Percentiles rank a stretch among this genome's conserved stretches.
These are phyloP conservation scores for Psilocybe tampanensis DNA, from an alignment of 768 basidiomycete species.

Conservation along the genomic window DNA sequence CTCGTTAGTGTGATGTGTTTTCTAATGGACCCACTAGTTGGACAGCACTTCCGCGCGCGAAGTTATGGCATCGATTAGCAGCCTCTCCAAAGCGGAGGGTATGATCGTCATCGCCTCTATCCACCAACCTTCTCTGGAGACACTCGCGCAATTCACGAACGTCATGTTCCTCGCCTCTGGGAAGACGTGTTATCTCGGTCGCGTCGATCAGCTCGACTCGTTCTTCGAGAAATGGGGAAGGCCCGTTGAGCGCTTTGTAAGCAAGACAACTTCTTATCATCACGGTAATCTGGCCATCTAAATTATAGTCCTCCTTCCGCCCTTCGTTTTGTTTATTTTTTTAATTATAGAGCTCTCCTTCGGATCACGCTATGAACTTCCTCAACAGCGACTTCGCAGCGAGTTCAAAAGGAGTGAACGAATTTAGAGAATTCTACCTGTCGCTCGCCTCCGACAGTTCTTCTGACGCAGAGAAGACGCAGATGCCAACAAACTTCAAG, in stretches of 20 bases:
- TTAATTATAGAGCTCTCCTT: constrained; percentile 45
- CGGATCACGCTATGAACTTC: constrained; percentile 63
- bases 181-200: constrained; percentile 42
- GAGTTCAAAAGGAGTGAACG: constrained; percentile 20
- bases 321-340: constrained; percentile 14
- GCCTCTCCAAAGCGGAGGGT: constrained; percentile 45
- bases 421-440: constrained; percentile 39
- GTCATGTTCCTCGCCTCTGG: constrained; percentile 62
- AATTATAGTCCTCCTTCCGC: constrained; percentile 14
- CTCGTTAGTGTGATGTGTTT: neutral
- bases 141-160: constrained; percentile 60
- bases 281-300: neutral
- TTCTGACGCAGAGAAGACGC: constrained; percentile 1
- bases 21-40: constrained; percentile 31
- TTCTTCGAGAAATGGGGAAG: constrained; percentile 43
- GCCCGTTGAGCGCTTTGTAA: constrained; percentile 38
- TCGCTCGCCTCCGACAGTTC: constrained; percentile 10
- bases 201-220: constrained; percentile 39
- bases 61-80: constrained; percentile 45
- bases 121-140: constrained; percentile 67
- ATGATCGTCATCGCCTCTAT: constrained; percentile 67
- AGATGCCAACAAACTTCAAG: neutral
- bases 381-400: constrained; percentile 49
- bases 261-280: constrained; percentile 6
- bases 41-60: constrained; percentile 50